Evolutionary conservation across 306 rosid species (phyloP).

Genomic region (Heteromeles arbutifolia): DNA sequence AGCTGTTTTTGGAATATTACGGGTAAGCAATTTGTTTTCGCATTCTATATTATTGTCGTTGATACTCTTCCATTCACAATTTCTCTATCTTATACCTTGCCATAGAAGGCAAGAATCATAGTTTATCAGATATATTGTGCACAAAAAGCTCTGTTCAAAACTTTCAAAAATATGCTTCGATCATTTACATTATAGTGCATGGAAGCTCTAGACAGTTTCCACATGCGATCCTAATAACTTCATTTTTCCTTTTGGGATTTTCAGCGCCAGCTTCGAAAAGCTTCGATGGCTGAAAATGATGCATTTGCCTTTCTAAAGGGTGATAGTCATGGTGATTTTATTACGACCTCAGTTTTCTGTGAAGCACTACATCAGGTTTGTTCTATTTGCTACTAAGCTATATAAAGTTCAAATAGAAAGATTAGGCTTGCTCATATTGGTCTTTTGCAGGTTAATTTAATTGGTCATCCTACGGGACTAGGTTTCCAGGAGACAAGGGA

Average conservation of each 20-base stretch:
- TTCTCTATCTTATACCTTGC: neutral
- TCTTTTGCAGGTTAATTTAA: constrained; percentile 53
- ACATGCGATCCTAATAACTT: neutral
- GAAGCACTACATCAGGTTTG: constrained; percentile 74
- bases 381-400: neutral
- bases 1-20: constrained; percentile 81
- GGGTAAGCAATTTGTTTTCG: constrained; percentile 37
- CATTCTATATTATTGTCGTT: too few species aligned
- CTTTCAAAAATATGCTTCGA: neutral
- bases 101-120: neutral
- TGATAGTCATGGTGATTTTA: constrained; percentile 45
- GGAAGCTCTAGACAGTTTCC: neutral
- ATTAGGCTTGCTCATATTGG: constrained; percentile 13
- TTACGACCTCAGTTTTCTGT: constrained; percentile 54
- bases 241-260: constrained; percentile 4
- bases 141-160: neutral
- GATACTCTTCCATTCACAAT: too few species aligned
- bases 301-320: constrained; percentile 81
- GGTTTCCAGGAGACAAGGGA: constrained; percentile 69
- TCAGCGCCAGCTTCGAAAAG: constrained; percentile 70
- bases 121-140: neutral
- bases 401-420: neutral
- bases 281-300: constrained; percentile 66
- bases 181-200: neutral
- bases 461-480: constrained; percentile 62